Evolutionary conservation across 345 rosid genomes (phyloP).

Genomic region (Linum tenue): DNA sequence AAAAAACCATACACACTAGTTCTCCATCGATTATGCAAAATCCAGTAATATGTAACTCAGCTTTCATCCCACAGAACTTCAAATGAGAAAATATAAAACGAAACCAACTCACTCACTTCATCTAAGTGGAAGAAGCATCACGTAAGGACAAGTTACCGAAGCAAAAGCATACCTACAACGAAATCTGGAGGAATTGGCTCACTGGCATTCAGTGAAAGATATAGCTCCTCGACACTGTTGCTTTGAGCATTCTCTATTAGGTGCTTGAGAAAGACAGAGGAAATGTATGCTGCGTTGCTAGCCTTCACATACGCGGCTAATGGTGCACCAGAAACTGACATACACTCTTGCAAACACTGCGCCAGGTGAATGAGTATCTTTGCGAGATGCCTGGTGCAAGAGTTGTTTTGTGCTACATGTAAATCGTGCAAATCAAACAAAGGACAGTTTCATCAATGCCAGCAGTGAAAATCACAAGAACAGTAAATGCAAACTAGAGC

Average conservation of each 20-base stretch:
- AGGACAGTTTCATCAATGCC: neutral
- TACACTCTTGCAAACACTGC: conserved; percentile 69
- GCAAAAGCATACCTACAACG: conserved; percentile 36
- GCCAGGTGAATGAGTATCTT: conserved; percentile 79
- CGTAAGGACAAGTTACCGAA: neutral
- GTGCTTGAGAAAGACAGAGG: conserved; percentile 75
- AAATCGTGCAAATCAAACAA: neutral
- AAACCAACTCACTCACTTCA: neutral
- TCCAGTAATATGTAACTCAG: neutral
- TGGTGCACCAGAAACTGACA: conserved; percentile 37
- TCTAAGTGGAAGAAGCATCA: no score
- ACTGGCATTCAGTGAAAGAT: conserved; percentile 54
- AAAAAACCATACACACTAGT: neutral
- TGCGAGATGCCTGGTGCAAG: conserved; percentile 71
- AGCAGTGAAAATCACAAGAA: neutral
- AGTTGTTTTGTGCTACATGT: conserved; percentile 63
- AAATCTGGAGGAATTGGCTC: conserved; percentile 52
- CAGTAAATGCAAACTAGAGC: neutral
- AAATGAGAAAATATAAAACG: neutral
- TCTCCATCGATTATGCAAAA: neutral
- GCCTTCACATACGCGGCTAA: conserved; percentile 45
- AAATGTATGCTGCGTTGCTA: conserved; percentile 61
- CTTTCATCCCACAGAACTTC: neutral
- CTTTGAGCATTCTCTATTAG: conserved; percentile 55
- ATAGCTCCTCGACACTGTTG: conserved; percentile 40